Evolutionary conservation across 2,329 filamentous ascomycete species (phyloP).

Genomic region (Ophiocordyceps sinensis): DNA sequence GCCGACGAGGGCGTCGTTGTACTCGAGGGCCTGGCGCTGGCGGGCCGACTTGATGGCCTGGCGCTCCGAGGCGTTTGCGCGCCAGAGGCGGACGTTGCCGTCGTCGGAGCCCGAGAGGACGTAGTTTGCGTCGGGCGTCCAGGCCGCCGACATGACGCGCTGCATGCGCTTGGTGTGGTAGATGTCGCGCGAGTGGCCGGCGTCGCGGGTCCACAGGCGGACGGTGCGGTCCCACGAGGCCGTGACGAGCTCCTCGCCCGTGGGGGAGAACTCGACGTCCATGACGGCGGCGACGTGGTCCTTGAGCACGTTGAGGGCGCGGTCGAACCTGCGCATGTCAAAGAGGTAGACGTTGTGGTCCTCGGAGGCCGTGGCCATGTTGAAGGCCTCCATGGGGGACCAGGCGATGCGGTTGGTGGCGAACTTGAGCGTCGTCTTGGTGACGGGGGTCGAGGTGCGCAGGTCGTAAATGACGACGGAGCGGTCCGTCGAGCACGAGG

Average conservation of each 20-base stretch:
- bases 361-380: conserved; percentile 85
- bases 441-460: conserved; percentile 68
- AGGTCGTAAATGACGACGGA: conserved; percentile 86
- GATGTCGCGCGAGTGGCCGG: conserved; percentile 78
- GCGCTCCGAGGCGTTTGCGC: conserved; percentile 68
- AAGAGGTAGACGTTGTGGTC: conserved; percentile 85
- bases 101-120: conserved; percentile 86
- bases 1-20: conserved; percentile 71
- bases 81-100: conserved; percentile 78
- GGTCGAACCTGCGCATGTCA: conserved; percentile 82
- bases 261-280: conserved; percentile 92
- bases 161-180: conserved; percentile 99
- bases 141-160: conserved; percentile 72
- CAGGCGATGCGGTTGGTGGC: conserved; percentile 74
- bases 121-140: conserved; percentile 82
- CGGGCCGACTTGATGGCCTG: conserved; percentile 75
- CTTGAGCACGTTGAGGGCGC: conserved; percentile 78
- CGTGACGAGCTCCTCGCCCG: conserved; percentile 82
- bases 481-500: conserved; percentile 71
- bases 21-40: conserved; percentile 80
- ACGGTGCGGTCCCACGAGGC: conserved; percentile 79
- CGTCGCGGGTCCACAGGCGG: conserved; percentile 65
- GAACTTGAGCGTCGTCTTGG: conserved; percentile 69
- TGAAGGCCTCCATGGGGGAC: conserved; percentile 96
- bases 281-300: conserved; percentile 85